Percentiles rank a stretch among this genome's conserved stretches.
These are phyloP conservation scores for Picochlorum costavermella DNA, from an alignment of 139 green algal genomes.

Conservation along the genomic window DNA sequence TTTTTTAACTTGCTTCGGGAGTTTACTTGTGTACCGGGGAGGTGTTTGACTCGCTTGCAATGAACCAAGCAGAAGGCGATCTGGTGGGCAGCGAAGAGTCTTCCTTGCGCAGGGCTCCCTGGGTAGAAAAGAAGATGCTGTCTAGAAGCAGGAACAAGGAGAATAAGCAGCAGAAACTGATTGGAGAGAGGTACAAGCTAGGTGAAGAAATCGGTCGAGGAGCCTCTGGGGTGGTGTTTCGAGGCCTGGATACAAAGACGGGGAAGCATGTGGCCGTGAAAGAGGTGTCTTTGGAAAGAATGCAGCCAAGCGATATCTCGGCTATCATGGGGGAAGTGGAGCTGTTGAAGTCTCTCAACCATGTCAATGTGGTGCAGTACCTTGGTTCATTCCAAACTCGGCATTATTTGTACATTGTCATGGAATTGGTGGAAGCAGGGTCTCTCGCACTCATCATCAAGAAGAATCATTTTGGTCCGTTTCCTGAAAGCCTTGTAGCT, in stretches of 20 bases:
- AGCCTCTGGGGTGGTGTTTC: conserved; percentile 84
- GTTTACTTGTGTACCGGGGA: too few relatives aligned
- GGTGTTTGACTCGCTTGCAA: too few relatives aligned
- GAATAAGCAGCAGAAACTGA: not conserved
- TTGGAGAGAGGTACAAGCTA: conserved; percentile 56
- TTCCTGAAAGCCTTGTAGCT: conserved; percentile 78
- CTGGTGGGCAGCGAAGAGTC: too few relatives aligned
- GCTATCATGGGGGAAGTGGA: conserved; percentile 80
- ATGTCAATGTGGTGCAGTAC: conserved; percentile 97
- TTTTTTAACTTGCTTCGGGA: too few relatives aligned
- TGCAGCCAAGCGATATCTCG: conserved; percentile 18
- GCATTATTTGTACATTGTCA: conserved; percentile 91
- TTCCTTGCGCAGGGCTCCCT: too few relatives aligned
- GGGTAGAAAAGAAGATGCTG: not conserved
- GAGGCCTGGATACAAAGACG: conserved; percentile 73
- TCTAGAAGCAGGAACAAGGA: not conserved
- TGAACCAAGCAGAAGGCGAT: too few relatives aligned
- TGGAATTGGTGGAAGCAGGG: conserved; percentile 96
- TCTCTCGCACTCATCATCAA: conserved; percentile 78
- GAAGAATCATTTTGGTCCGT: conserved; percentile 79
- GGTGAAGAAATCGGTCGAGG: conserved; percentile 85
- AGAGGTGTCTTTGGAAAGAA: conserved; percentile 47
- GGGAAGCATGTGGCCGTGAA: conserved; percentile 91
- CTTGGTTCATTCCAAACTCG: conserved; percentile 83
- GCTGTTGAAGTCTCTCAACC: conserved; percentile 83